Base-by-base conservation (phyloP, 345 rosid species). In the Nasturtium officinale region DNA sequence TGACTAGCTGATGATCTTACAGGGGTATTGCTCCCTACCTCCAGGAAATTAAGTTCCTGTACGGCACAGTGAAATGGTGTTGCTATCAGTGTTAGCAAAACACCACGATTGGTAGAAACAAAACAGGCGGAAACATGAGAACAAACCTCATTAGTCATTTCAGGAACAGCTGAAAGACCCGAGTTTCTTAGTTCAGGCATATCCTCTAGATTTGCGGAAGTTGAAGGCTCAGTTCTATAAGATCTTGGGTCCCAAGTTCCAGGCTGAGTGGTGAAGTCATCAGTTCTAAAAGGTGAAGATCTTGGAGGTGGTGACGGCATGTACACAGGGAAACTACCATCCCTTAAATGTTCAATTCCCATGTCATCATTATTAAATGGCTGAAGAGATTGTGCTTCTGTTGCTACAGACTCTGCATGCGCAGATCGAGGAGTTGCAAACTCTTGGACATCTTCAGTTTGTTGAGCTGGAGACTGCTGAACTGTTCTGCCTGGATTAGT, bases 41-140 rank as follows among this genome's bases (percentile, higher is more conserved):
- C 96, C 71, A 90, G 82, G 72, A 91, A 91, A 78, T 25, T 55
- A 75, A 89, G 96, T 33, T 86, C 97, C 99, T 91, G 63, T 79
- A 72, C 43, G 45, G 6, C 65, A 55, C 65, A 46, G 0, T 11
- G 17, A 57, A 56, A 65, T 28, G 47, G 38, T 30, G 16, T 73
- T 47, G 9, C 20, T 43, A 26, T 33, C 59, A 62, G 13, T 35
- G 46, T 66, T 40, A 71, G 18, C 32, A 23, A 71, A 38, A 18
- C 33, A 47, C 40, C 28, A 56, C 17, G 53, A 47, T 23, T 18
- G 59, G 30, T 74, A 53, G 43, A 21, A 9, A 17, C 18, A 48
- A 59, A 64, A 71, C 6, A 66, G 17, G 40, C 3, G 0, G 32
- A 35, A 20, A 60, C 16, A 48, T 32, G 52, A 72, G 35, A 52